Conservation (phyloP, 2,329 filamentous ascomycete genomes). For the Lecanicillium sp. region DNA sequence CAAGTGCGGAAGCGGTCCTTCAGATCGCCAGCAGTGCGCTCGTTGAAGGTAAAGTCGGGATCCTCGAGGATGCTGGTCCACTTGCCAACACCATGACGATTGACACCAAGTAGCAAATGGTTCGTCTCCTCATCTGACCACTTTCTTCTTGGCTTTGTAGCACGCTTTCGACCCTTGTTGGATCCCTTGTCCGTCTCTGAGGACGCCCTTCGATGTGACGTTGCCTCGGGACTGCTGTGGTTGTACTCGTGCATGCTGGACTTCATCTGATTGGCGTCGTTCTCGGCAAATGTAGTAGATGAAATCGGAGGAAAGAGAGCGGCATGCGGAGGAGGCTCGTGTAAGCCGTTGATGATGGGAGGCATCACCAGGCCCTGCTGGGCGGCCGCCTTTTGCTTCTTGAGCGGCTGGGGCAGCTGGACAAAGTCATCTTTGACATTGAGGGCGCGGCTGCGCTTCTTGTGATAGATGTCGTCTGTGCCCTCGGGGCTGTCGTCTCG, state of each 20-base stretch:
- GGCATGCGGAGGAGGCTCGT: constrained; percentile 53
- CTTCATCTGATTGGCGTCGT: constrained; percentile 33
- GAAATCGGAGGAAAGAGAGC: constrained; percentile 58
- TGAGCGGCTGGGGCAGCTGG: constrained; percentile 55
- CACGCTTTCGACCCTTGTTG: constrained; percentile 41
- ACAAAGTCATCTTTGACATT: constrained; percentile 53
- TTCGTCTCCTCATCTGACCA: constrained; percentile 61
- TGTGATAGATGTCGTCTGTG: constrained; percentile 38
- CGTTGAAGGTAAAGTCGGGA: constrained; percentile 51
- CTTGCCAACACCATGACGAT: constrained; percentile 55
- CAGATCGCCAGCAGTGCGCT: constrained; percentile 52
- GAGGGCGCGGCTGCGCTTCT: constrained; percentile 45
- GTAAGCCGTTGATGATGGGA: constrained; percentile 57
- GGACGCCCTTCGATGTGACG: constrained; percentile 13
- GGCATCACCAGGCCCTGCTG: constrained; percentile 48
- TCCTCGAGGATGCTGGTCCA: constrained; percentile 60
- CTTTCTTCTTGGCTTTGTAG: constrained; percentile 50
- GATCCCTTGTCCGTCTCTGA: constrained; percentile 24
- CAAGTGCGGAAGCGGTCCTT: constrained; percentile 62
- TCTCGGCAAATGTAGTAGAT: constrained; percentile 45
- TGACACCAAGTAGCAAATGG: constrained; percentile 52
- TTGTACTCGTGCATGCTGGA: constrained; percentile 32
- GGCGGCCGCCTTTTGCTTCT: constrained; percentile 52
- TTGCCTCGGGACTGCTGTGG: constrained; percentile 21
- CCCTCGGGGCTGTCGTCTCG: constrained; percentile 36